These are phyloP conservation scores for Suillus decipiens DNA, from an alignment of 768 basidiomycete genomes.

Conservation along the genomic window DNA sequence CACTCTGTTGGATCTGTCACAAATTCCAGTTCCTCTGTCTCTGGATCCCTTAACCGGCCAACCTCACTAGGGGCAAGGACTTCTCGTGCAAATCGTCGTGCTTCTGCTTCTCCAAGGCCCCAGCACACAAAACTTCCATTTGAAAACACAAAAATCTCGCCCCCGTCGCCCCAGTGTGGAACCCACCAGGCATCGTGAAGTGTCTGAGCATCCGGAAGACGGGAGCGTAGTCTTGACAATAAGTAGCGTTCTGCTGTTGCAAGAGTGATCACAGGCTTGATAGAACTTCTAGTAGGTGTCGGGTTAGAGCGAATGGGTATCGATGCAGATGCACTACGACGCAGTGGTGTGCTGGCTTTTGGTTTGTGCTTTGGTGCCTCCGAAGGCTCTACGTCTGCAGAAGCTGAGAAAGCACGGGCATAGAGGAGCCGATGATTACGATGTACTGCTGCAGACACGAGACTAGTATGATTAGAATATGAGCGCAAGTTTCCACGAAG, in stretches of 20 bases:
- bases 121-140: constrained; percentile 91
- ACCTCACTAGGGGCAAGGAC: constrained; percentile 66
- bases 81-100: constrained; percentile 62
- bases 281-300: constrained; percentile 80
- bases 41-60: constrained; percentile 62
- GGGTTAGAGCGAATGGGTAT: constrained; percentile 84
- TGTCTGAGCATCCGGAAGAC: constrained; percentile 57
- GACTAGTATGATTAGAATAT: not conserved
- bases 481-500: not conserved
- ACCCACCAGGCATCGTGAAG: constrained; percentile 83
- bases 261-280: constrained; percentile 76
- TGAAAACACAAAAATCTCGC: constrained; percentile 87
- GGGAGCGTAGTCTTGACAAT: constrained; percentile 60
- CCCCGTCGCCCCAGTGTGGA: constrained; percentile 67
- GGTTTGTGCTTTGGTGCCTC: constrained; percentile 60
- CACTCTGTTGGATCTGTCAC: constrained; percentile 90
- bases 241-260: constrained; percentile 83
- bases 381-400: constrained; percentile 4
- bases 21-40: constrained; percentile 92
- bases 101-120: constrained; percentile 81
- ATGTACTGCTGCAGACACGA: not conserved
- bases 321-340: constrained; percentile 83
- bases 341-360: constrained; percentile 78
- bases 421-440: not conserved
- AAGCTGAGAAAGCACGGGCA: constrained; percentile 5